Evolutionary conservation across 805 yeast species (phyloP).

Genomic region (Pichia heedii): DNA sequence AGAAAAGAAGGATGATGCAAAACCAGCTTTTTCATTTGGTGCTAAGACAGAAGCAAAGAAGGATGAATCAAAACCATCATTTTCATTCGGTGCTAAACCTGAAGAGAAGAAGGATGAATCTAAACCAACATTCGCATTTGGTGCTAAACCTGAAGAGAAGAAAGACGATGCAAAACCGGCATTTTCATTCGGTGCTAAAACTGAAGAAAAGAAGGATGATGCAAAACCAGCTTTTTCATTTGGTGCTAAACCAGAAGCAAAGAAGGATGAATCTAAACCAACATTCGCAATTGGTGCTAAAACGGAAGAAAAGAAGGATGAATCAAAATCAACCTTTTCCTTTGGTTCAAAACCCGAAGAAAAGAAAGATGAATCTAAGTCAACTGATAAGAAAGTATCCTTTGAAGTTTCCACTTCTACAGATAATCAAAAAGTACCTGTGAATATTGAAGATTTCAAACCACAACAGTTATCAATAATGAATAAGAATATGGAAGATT

Average conservation of each 20-base stretch:
- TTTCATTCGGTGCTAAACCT: slow-evolving; percentile 9
- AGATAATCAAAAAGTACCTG: slow-evolving; percentile 17
- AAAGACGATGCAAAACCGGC: neutral
- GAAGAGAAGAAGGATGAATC: too few species aligned
- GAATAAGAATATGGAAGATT: slow-evolving; percentile 87
- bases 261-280: slow-evolving; percentile 2
- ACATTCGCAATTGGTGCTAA: slow-evolving; percentile 10
- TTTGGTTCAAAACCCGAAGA: slow-evolving; percentile 3
- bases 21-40: slow-evolving; percentile 15
- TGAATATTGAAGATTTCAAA: slow-evolving; percentile 45
- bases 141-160: slow-evolving; percentile 7
- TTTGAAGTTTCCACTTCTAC: slow-evolving; percentile 2
- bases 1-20: slow-evolving; percentile 5
- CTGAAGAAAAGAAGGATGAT: too few species aligned
- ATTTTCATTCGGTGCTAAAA: neutral
- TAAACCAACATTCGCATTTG: slow-evolving; percentile 14
- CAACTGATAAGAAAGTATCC: slow-evolving; percentile 5
- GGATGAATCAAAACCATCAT: slow-evolving; percentile 3
- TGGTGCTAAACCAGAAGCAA: slow-evolving; percentile 4
- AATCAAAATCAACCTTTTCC: slow-evolving; percentile 5
- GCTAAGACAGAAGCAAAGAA: slow-evolving; percentile 4
- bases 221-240: neutral
- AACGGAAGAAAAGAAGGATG: slow-evolving; percentile 1
- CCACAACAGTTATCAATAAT: slow-evolving; percentile 71
- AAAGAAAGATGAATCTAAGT: slow-evolving; percentile 1